phyloP scores from a whole-genome alignment of 2,329 filamentous ascomycete species.

The Alternaria hordeiaustralica region DNA sequence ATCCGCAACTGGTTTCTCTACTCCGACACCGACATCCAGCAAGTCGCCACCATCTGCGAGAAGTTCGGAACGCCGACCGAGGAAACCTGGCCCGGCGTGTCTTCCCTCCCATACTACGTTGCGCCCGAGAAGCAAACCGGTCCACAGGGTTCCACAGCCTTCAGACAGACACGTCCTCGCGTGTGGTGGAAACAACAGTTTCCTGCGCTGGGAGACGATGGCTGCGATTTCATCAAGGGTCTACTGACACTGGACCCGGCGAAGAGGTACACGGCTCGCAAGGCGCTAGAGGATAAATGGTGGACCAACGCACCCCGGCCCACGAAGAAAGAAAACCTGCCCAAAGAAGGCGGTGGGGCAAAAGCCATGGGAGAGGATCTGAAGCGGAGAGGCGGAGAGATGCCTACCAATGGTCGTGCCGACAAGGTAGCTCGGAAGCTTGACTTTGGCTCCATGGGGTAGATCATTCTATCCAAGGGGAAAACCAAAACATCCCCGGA shows the following conservation, averaged over 20 bases:
- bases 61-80: constrained; percentile 90
- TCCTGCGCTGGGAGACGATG: constrained; percentile 77
- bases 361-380: constrained; percentile 83
- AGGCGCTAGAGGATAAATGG: constrained; percentile 83
- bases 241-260: constrained; percentile 88
- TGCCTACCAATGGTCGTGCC: constrained; percentile 62
- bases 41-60: constrained; percentile 83
- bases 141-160: constrained; percentile 36
- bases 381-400: constrained; percentile 74
- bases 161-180: constrained; percentile 68
- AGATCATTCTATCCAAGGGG: neutral
- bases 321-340: constrained; percentile 80
- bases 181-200: constrained; percentile 80
- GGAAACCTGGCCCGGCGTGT: constrained; percentile 93
- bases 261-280: constrained; percentile 77
- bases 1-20: constrained; percentile 82
- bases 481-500: neutral
- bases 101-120: constrained; percentile 80
- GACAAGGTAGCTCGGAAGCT: constrained; percentile 83
- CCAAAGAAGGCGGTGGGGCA: constrained; percentile 72
- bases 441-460: constrained; percentile 38
- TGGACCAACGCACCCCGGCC: constrained; percentile 86
- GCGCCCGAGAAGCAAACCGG: constrained; percentile 58
- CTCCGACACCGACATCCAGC: constrained; percentile 83
- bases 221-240: constrained; percentile 85